A percentile compares a stretch with the other conserved stretches of the same genome.
phyloP scores from a whole-genome alignment of 78 protist species.

The Dictyostelium discoideum region DNA sequence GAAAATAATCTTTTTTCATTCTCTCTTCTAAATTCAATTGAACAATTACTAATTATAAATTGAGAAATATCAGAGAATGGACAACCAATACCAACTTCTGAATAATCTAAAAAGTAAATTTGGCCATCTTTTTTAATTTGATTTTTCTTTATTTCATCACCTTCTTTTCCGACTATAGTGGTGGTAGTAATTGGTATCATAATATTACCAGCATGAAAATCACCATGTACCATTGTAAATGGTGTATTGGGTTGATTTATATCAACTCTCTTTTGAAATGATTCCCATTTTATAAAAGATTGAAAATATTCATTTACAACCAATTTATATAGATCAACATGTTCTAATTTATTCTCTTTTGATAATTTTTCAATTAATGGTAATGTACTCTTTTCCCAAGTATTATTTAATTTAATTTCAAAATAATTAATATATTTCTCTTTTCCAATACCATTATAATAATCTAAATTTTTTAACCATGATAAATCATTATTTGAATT shows the following conservation, averaged over 20 bases:
- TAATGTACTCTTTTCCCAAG: background rate
- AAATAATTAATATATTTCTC: background rate
- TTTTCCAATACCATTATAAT: background rate
- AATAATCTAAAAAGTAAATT: slow-evolving; percentile 6
- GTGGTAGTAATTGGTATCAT: background rate
- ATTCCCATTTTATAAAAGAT: background rate
- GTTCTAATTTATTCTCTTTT: background rate
- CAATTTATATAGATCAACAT: background rate
- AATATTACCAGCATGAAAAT: slow-evolving; percentile 37
- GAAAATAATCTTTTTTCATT: background rate
- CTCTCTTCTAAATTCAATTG: slow-evolving; percentile 14
- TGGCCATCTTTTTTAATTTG: background rate
- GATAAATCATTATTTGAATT: background rate
- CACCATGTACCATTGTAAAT: slow-evolving; percentile 23
- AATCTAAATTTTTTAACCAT: slow-evolving; percentile 3
- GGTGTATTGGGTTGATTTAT: background rate
- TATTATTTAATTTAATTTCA: background rate
- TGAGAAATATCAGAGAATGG: slow-evolving; percentile 22
- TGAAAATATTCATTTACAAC: background rate
- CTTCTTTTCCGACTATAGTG: background rate
- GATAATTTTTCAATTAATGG: background rate
- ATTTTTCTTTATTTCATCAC: background rate
- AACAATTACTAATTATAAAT: background rate
- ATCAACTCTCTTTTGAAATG: background rate
- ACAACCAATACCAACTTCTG: slow-evolving; percentile 11